Conservation (phyloP, 495 filamentous ascomycete species). For the Lindgomyces ingoldianus region DNA sequence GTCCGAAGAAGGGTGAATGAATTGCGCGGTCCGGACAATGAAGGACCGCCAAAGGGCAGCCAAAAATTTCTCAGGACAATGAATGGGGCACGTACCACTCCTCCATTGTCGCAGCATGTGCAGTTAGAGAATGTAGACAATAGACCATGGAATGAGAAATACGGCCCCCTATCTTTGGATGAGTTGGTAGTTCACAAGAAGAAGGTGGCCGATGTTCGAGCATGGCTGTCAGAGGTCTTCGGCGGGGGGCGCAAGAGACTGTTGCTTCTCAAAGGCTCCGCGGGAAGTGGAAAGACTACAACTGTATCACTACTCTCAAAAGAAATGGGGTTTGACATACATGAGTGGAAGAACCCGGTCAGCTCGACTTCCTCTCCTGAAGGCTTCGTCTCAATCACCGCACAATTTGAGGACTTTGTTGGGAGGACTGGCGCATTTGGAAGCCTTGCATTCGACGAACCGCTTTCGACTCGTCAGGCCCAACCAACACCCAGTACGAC, state of each 20-base stretch:
- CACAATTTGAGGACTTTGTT: constrained; percentile 90
- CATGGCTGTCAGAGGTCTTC: constrained; percentile 77
- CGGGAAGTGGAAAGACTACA: constrained; percentile 90
- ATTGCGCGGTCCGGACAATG: not conserved
- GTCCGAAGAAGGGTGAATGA: constrained; percentile 38
- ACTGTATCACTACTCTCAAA: constrained; percentile 75
- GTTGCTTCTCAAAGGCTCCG: constrained; percentile 84
- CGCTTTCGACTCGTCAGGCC: constrained; percentile 1
- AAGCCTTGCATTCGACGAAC: constrained; percentile 60
- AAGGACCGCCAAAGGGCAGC: constrained; percentile 26
- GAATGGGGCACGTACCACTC: constrained; percentile 30
- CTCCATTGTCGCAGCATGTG: constrained; percentile 26
- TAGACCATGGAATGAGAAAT: constrained; percentile 84
- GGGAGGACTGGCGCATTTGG: constrained; percentile 74
- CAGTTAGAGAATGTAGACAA: constrained; percentile 32
- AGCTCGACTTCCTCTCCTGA: constrained; percentile 58
- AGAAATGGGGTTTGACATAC: constrained; percentile 67
- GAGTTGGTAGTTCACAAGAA: constrained; percentile 91
- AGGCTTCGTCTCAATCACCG: constrained; percentile 63
- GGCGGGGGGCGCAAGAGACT: constrained; percentile 58
- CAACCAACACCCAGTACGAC: constrained; percentile 38
- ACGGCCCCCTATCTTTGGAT: constrained; percentile 67
- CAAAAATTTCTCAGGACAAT: constrained; percentile 46
- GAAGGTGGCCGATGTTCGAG: constrained; percentile 83
- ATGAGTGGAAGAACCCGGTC: constrained; percentile 89